phyloP scores from a whole-genome alignment of 2,329 filamentous ascomycete genomes.

The Uncinocarpus reesii region DNA sequence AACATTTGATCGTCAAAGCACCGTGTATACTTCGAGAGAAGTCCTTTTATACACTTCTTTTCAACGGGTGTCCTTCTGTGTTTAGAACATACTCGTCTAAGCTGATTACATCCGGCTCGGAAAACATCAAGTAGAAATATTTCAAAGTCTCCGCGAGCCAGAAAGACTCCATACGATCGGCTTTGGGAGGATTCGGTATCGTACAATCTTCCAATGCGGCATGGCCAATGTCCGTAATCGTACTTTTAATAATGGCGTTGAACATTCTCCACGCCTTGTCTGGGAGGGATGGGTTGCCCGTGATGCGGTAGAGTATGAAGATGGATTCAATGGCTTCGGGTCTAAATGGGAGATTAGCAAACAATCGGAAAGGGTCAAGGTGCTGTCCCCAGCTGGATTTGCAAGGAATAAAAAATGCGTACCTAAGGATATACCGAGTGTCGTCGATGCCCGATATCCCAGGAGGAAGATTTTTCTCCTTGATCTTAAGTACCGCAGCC shows the following conservation, averaged over 20 bases:
- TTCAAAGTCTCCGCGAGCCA: slow-evolving; percentile 88
- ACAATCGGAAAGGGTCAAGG: no score
- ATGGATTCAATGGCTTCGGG: slow-evolving; percentile 82
- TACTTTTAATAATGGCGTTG: slow-evolving; percentile 55
- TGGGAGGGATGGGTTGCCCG: slow-evolving; percentile 62
- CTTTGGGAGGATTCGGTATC: slow-evolving; percentile 8
- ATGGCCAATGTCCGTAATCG: slow-evolving; percentile 56
- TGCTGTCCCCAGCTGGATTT: no score
- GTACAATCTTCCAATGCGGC: slow-evolving; percentile 37
- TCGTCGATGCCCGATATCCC: slow-evolving; percentile 13
- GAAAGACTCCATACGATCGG: slow-evolving; percentile 72
- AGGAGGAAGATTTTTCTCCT: slow-evolving; percentile 13
- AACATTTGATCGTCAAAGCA: no score
- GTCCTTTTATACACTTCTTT: slow-evolving; percentile 19
- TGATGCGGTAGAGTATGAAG: slow-evolving; percentile 85
- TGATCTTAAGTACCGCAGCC: neutral
- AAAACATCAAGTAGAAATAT: slow-evolving; percentile 80
- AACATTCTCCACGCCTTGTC: slow-evolving; percentile 90
- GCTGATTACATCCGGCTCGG: slow-evolving; percentile 53
- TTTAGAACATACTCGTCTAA: slow-evolving; percentile 59
- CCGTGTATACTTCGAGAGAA: no score
- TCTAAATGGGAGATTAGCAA: slow-evolving; percentile 26
- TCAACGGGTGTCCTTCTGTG: slow-evolving; percentile 46
- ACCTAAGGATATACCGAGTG: slow-evolving; percentile 16
- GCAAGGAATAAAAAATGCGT: no score